Base-by-base conservation (phyloP, 2,329 filamentous ascomycete genomes). In the Botrytis sinoallii region DNA sequence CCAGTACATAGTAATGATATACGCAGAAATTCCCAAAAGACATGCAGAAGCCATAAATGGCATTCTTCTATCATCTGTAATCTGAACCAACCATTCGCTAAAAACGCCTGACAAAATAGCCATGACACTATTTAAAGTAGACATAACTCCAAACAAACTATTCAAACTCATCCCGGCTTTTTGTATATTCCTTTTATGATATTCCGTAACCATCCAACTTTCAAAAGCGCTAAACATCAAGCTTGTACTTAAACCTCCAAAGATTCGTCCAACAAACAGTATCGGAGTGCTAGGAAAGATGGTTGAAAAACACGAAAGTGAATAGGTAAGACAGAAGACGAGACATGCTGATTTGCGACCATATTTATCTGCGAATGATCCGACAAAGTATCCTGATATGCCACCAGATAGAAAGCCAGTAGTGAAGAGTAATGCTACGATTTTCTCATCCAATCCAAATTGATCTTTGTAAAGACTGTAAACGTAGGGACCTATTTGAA, bases 141-240 rank as follows among this genome's bases (percentile, higher is more conserved):
- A 85, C 81, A 87, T 85, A 42, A 84, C 81, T 7, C 86, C 87
- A 78, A 88, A 89, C 35, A 90, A 84, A 44, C 82, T 81, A 71
- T 85, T 85, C 44, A 90, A 82, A 59, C 84, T 84, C 12, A 82
- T 79, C 14, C 83, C 82, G 12, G 80, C 80, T n/a, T 84, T 80
- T 42, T 84, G 82, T 12, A 88, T 76, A 20, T 83, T 83, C 60
- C 84, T 81, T 60, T 83, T 81, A 67, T 87, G 85, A 77, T 85
- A 90, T 77, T 90, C 88, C 65, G 86, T 85, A 42, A 90, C 85
- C 83, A 90, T 87, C 88, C 88, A 90, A 77, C 86, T 88, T 79
- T 90, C 88, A 75, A 90, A 89, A 8, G 85, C 86, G 61, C 85
- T 88, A 82, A 88, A 90, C 44, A 90, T 83, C 59, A 90, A 80